Evolutionary conservation across 2,329 filamentous ascomycete species (phyloP), one percentile per base, ranked within the genome.

Genomic region (Didymella keratinophila): DNA sequence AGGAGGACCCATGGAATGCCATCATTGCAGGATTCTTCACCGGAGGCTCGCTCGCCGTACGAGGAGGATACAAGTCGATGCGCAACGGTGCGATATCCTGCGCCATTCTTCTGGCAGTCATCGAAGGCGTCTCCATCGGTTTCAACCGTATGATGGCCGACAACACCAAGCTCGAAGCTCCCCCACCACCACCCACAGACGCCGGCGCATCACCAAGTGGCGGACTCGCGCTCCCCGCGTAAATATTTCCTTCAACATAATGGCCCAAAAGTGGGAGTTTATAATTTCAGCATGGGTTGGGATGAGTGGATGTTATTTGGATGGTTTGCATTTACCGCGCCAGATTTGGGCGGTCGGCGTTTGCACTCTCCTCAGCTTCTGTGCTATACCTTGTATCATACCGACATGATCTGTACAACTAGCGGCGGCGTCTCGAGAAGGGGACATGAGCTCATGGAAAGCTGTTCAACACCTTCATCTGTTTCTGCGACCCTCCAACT

Each of bases 11-110:
- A 14, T 98, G 93, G 83, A 98, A 98, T 81, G 93, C 93, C 72
- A 98, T 99, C 77, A 96, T 94, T 70, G 95, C 94, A 41, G 95
- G 95, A 52, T 97, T 97, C 84, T 94, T 97, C 79, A 98, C 95
- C 4, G 73, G 76, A 72, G 95, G 95, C 68, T 87, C 94, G 28
- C 85, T 99, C 32, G 95, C 95, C 50, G 89, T 98, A 63, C 87
- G 95, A 80, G 95, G 95, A 71, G 95, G 95, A 58, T 89, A 90
- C 78, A 93, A 92, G 82, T 92, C 94, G 21, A 93, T 95, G 64
- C 86, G 95, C 71, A 98, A 98, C 80, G 93, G 92, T 60, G 95
- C 95, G 63, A 98, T 99, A 72, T 95, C 94, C 68, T 98, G 95
- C 78, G 95, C 92, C 25, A 91, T 97, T 65, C 86, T 99, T 72